Evolutionary conservation across 345 rosid genomes (phyloP).

Genomic region (Euclidium syriacum): DNA sequence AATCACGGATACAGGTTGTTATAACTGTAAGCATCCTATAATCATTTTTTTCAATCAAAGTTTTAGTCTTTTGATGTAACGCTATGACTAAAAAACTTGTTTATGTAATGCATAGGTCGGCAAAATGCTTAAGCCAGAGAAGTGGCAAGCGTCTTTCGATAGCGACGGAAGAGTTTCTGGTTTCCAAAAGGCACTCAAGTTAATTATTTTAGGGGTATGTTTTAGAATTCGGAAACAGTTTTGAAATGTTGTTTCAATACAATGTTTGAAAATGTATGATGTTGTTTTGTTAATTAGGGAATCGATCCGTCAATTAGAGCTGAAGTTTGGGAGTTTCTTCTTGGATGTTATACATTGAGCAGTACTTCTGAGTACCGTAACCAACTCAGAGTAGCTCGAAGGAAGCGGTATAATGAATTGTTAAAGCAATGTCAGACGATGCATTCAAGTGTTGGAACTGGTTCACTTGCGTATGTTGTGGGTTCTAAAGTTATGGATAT

Average conservation of each 20-base stretch:
- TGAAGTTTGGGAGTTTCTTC: constrained; percentile 95
- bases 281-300: constrained; percentile 55
- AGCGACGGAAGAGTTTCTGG: constrained; percentile 69
- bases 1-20: constrained; percentile 72
- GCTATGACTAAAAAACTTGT: background rate
- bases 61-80: background rate
- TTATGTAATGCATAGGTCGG: constrained; percentile 45
- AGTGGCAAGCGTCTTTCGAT: constrained; percentile 79
- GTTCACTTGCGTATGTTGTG: constrained; percentile 80
- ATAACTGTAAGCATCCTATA: constrained; percentile 38
- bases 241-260: background rate
- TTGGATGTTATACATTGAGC: constrained; percentile 73
- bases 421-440: constrained; percentile 70
- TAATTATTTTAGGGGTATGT: constrained; percentile 79
- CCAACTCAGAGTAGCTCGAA: constrained; percentile 69
- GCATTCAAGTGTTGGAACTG: constrained; percentile 95
- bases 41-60: background rate
- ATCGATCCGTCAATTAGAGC: constrained; percentile 87
- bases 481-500: constrained; percentile 96
- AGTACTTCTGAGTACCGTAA: constrained; percentile 73
- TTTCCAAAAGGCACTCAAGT: constrained; percentile 73
- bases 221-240: background rate
- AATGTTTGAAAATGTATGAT: constrained; percentile 6
- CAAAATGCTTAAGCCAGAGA: constrained; percentile 86
- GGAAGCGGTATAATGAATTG: constrained; percentile 65